Conservation (phyloP, 164 flowering plant genomes). For the Stephania japonica region DNA sequence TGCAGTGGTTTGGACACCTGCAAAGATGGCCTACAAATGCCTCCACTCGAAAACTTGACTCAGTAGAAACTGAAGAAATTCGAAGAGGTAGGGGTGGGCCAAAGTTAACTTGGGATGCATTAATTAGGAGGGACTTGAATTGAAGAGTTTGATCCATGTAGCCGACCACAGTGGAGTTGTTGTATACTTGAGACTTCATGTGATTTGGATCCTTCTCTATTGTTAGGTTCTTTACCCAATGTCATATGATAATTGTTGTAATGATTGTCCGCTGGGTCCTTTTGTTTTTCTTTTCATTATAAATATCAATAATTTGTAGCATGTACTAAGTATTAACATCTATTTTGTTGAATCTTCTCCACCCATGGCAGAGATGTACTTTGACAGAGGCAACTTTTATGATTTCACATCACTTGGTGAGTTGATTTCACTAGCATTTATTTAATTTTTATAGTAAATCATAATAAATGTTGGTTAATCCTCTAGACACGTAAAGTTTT, state of each 20-base stretch:
- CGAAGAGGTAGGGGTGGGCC: too few species aligned
- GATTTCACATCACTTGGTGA: slow-evolving; percentile 97
- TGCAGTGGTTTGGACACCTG: too few species aligned
- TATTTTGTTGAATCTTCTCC: neutral
- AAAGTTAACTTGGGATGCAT: too few species aligned
- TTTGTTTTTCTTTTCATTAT: neutral
- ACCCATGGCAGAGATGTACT: slow-evolving; percentile 77
- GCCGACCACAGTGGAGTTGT: too few species aligned
- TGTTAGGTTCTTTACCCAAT: neutral
- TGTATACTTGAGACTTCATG: too few species aligned
- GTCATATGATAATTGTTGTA: neutral
- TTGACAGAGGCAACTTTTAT: slow-evolving; percentile 90
- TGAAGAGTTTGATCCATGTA: too few species aligned
- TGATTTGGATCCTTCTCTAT: neutral
- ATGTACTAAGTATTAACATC: neutral
- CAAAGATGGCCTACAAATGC: too few species aligned
- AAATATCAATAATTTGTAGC: neutral
- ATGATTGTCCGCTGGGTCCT: neutral
- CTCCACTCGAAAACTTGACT: too few species aligned
- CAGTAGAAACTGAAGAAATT: too few species aligned
- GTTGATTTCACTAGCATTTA: slow-evolving; percentile 16
- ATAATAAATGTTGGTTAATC: neutral
- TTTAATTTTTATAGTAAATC: neutral
- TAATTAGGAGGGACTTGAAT: too few species aligned
- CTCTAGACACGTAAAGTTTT: neutral